Evolutionary conservation across 2,329 filamentous ascomycete species (phyloP).

Genomic region (Neopestalotiopsis sp.): DNA sequence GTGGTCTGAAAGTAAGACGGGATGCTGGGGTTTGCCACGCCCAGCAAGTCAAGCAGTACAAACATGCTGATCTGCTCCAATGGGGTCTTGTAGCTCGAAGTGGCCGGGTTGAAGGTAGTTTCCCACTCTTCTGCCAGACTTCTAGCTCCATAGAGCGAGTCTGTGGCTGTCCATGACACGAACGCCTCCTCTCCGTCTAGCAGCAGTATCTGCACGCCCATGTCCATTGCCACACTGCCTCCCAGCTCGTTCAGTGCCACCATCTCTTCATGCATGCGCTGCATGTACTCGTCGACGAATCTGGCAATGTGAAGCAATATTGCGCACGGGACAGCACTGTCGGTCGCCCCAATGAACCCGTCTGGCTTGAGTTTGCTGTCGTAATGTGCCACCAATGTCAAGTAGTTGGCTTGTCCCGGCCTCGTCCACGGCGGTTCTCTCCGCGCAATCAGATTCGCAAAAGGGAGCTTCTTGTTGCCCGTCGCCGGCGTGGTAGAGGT

Average conservation of each 20-base stretch:
- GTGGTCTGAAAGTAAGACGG: slow-evolving; percentile 79
- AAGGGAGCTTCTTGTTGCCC: slow-evolving; percentile 67
- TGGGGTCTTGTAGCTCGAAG: slow-evolving; percentile 71
- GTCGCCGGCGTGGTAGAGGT: slow-evolving; percentile 72
- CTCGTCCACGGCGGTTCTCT: slow-evolving; percentile 79
- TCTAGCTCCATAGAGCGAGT: slow-evolving; percentile 80
- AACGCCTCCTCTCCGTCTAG: slow-evolving; percentile 88
- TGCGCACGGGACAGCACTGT: slow-evolving; percentile 83
- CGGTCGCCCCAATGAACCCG: slow-evolving; percentile 83
- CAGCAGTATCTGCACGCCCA: slow-evolving; percentile 79
- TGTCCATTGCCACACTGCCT: slow-evolving; percentile 64
- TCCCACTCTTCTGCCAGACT: slow-evolving; percentile 79
- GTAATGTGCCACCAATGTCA: slow-evolving; percentile 85
- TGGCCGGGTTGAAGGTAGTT: slow-evolving; percentile 64
- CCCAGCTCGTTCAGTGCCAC: slow-evolving; percentile 54
- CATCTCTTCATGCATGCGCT: slow-evolving; percentile 76
- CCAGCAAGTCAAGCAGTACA: slow-evolving; percentile 76
- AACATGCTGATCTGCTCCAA: slow-evolving; percentile 77
- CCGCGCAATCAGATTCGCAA: slow-evolving; percentile 77
- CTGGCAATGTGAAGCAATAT: slow-evolving; percentile 81
- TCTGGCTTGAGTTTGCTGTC: slow-evolving; percentile 75
- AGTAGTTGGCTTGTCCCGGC: slow-evolving; percentile 70
- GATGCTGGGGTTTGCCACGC: slow-evolving; percentile 62
- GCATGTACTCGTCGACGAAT: slow-evolving; percentile 73
- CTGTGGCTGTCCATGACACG: slow-evolving; percentile 69